Conservation (phyloP, 1,284 basidiomycete genomes). For the Tilletia setariae region DNA sequence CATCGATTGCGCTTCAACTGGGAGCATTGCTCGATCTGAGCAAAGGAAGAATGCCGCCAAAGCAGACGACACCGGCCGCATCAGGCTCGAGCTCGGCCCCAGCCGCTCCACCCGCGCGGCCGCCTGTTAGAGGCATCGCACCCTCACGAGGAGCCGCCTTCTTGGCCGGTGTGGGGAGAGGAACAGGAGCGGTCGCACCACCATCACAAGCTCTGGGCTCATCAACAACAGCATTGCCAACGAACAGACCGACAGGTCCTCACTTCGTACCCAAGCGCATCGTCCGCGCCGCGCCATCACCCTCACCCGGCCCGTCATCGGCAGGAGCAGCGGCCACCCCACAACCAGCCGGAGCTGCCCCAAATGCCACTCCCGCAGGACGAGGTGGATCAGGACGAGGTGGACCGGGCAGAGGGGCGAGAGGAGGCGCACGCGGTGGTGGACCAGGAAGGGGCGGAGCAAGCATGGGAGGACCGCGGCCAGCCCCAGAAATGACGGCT, state of each 20-base stretch:
- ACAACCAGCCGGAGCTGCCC: not conserved
- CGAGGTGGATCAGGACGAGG: not conserved
- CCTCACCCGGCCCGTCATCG: not conserved
- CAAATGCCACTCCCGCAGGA: not conserved
- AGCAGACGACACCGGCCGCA: not conserved
- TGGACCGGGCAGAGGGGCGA: slow-evolving; percentile 25
- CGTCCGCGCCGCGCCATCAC: not conserved
- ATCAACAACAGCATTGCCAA: no score
- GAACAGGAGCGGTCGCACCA: not conserved
- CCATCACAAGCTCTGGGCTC: no score
- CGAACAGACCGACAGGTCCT: not conserved
- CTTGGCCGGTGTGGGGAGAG: slow-evolving; percentile 7
- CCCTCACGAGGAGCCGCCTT: slow-evolving; percentile 12
- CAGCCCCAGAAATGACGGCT: slow-evolving; percentile 70
- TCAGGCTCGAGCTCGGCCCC: not conserved
- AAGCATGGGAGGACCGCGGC: slow-evolving; percentile 30
- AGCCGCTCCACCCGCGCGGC: not conserved
- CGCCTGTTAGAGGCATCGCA: not conserved
- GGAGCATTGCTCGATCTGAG: not conserved
- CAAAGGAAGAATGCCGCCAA: not conserved
- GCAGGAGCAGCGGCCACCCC: not conserved
- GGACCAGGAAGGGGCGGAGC: slow-evolving; percentile 33
- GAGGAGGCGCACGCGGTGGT: slow-evolving; percentile 27
- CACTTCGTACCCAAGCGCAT: slow-evolving; percentile 11
- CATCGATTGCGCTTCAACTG: no score